Evolutionary conservation across 257 asterid species (phyloP).

Genomic region (Rhazya stricta): DNA sequence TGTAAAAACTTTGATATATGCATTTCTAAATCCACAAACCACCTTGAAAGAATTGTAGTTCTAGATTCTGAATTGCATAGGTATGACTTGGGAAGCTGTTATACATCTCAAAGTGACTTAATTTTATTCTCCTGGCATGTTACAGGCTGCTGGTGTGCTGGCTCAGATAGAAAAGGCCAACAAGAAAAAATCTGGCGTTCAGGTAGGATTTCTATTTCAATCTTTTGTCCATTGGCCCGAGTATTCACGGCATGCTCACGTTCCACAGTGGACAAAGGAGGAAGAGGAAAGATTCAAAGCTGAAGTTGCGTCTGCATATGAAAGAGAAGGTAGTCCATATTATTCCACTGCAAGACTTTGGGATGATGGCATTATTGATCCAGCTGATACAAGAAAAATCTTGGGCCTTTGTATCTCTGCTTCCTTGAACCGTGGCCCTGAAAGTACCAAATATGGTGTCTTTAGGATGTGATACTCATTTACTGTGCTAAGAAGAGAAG

Average conservation of each 20-base stretch:
- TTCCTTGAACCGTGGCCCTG: slow-evolving; percentile 47
- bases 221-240: not conserved
- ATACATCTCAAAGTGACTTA: not conserved
- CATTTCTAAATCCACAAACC: not conserved
- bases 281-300: slow-evolving; percentile 82
- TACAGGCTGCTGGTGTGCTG: slow-evolving; percentile 97
- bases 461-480: slow-evolving; percentile 65
- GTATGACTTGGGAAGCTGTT: not conserved
- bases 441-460: slow-evolving; percentile 74
- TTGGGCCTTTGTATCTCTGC: slow-evolving; percentile 80
- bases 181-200: slow-evolving; percentile 60
- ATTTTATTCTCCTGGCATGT: not conserved
- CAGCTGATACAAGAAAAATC: slow-evolving; percentile 84
- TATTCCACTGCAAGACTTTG: slow-evolving; percentile 94
- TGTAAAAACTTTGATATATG: not conserved
- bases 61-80: not conserved
- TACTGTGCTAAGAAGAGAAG: not conserved
- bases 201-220: slow-evolving; percentile 32
- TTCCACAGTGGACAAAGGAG: slow-evolving; percentile 72
- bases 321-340: slow-evolving; percentile 79
- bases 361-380: slow-evolving; percentile 97
- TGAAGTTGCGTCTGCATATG: slow-evolving; percentile 70
- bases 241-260: not conserved
- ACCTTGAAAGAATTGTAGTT: not conserved
- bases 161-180: slow-evolving; percentile 73